Conservation (phyloP, 2,329 filamentous ascomycete species). For the Aspergillus ochraceoroseus region DNA sequence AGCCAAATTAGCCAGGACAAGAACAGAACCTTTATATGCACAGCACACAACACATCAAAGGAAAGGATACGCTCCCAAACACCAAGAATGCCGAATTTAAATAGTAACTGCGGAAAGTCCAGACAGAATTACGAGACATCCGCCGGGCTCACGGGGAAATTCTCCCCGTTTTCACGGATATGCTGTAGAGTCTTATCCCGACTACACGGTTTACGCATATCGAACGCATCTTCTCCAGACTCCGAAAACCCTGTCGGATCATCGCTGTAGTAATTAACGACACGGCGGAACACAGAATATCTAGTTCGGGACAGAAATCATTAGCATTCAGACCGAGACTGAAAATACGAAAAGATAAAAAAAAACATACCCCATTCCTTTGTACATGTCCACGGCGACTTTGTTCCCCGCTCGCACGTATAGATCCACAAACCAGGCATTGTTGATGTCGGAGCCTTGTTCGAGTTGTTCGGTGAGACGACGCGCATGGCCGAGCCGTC, state of each 20-base stretch:
- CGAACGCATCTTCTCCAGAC: constrained; percentile 77
- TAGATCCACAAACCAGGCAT: constrained; percentile 92
- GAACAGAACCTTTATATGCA: no score
- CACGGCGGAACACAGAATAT: constrained; percentile 79
- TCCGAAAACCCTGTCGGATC: constrained; percentile 59
- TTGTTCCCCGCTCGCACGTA: constrained; percentile 87
- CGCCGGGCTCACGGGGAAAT: constrained; percentile 69
- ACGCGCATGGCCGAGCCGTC: constrained; percentile 80
- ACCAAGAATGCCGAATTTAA: constrained; percentile 15
- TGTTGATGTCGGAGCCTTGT: constrained; percentile 69
- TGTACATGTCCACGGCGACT: constrained; percentile 82
- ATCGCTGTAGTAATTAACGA: constrained; percentile 90
- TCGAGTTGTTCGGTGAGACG: constrained; percentile 78
- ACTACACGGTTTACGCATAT: constrained; percentile 90
- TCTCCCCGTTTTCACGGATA: constrained; percentile 74
- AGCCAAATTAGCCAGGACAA: no score
- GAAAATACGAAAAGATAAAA: neutral
- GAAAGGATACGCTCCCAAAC: constrained; percentile 17
- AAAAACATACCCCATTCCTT: constrained; percentile 66
- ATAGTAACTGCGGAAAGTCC: no score
- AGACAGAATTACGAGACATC: constrained; percentile 64
- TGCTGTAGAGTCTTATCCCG: constrained; percentile 72
- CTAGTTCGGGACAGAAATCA: constrained; percentile 25
- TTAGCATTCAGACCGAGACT: neutral
- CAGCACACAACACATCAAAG: no score